Base-by-base conservation (phyloP, 1,284 basidiomycete genomes). In the Mixia osmundae region DNA sequence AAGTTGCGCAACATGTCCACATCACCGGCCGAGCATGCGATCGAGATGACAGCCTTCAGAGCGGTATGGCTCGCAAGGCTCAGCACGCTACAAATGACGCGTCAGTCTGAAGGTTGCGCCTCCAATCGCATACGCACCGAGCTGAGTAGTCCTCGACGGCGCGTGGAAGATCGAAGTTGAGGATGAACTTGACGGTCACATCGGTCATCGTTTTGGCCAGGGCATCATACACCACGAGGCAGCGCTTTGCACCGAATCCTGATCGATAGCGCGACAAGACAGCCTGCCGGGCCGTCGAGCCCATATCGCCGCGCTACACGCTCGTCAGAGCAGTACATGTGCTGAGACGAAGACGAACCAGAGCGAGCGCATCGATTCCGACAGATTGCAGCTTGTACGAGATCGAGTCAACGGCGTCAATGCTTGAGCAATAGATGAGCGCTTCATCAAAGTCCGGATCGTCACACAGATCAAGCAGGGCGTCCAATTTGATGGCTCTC, bases 401-500 rank as follows among this genome's bases (percentile, higher is more conserved):
- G 15, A 57, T 50, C 7, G 53, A 50, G 37, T 57, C 56, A 25
- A 54, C 50, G 19, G 49, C 48, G 7, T 50, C 47, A 3, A 53
- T 28, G 16, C 49, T 52, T 23, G 38, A 36, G 19, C 30, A 37
- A 22, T 34, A 36, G 16, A 36, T 23, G 41, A 89, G 72, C 0
- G 76, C 79, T 47, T 85, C 79, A 33, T 64, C 62, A 8, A 61
- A 51, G 11, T 56, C 54, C 39, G 58, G 68, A 53, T 95, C 87
- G 34, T 89, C 82, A 46, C 94, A 73, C 43, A 95, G 63, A 55
- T 94, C 87, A 19, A 76, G 72, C 25, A 95, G 65, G 12, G 83
- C 85, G 51, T 95, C 87, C 35, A 95, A 63, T 59, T 95, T 95
- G 79, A 83, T 94, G 58, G 95, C 87, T n/a, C n/a, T n/a, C n/a